phyloP scores from a whole-genome alignment of 352 stramenopile species.

The Plasmopara halstedii region DNA sequence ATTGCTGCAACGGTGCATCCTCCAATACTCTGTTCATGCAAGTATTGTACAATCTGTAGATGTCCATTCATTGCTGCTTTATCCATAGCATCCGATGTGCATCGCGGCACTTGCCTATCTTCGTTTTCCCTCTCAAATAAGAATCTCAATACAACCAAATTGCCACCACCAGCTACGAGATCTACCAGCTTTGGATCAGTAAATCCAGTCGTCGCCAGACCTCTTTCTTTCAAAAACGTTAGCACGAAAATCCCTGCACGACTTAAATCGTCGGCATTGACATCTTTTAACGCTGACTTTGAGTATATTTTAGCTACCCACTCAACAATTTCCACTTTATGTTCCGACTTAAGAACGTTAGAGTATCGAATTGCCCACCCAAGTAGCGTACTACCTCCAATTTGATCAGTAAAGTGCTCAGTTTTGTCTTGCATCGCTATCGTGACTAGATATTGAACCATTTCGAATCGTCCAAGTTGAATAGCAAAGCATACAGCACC shows the following conservation, averaged over 20 bases:
- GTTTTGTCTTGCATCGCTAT: constrained; percentile 3
- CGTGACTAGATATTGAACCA: constrained; percentile 19
- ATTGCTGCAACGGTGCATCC: constrained; percentile 39
- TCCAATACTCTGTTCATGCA: constrained; percentile 10
- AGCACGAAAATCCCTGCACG: constrained; percentile 13
- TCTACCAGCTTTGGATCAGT: constrained; percentile 19
- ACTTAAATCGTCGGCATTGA: constrained; percentile 26
- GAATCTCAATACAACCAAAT: constrained; percentile 15
- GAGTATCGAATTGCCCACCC: constrained; percentile 24
- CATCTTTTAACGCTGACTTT: constrained; percentile 6
- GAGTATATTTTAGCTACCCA: constrained; percentile 17
- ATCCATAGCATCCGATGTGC: constrained; percentile 26
- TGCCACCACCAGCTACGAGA: constrained; percentile 18
- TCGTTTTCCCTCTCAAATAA: constrained; percentile 6
- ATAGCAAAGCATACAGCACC: constrained; percentile 20
- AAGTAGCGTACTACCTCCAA: constrained; percentile 12
- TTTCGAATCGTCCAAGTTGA: constrained; percentile 18
- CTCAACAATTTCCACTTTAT: constrained; percentile 23
- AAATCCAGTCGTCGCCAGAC: constrained; percentile 12
- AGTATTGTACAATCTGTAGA: constrained; percentile 29
- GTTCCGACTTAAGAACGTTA: constrained; percentile 1
- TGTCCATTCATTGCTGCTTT: constrained; percentile 26
- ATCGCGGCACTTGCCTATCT: constrained; percentile 2
- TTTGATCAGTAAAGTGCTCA: constrained; percentile 7
- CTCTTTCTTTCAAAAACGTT: constrained; percentile 6